phyloP scores from a whole-genome alignment of 257 asterid species.

The Gentiana straminea region DNA sequence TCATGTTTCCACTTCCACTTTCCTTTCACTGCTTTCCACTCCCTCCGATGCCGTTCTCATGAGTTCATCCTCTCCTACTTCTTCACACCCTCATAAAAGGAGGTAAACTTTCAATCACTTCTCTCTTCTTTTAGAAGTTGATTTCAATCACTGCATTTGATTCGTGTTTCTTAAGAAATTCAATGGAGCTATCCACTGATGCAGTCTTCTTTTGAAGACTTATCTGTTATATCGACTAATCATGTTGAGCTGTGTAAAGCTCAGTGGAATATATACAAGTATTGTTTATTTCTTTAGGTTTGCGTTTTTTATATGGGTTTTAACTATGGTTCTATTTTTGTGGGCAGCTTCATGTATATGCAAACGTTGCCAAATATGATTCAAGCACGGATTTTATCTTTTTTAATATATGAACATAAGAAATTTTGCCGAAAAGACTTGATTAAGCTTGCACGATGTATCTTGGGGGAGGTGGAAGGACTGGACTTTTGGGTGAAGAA shows the following conservation, averaged over 20 bases:
- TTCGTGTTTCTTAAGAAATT: too few species aligned
- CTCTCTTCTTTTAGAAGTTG: too few species aligned
- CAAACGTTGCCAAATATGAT: constrained; percentile 47
- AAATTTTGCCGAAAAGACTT: constrained; percentile 33
- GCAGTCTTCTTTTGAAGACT: too few species aligned
- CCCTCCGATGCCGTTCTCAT: constrained; percentile 12
- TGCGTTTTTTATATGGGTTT: background rate
- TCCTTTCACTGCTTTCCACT: constrained; percentile 30
- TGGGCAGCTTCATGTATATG: constrained; percentile 53
- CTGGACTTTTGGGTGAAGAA: constrained; percentile 73
- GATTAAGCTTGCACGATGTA: constrained; percentile 36
- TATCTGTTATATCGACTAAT: too few species aligned
- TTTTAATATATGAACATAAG: constrained; percentile 26
- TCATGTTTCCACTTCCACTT: constrained; percentile 28
- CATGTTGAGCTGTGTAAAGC: too few species aligned
- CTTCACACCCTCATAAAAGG: constrained; percentile 16
- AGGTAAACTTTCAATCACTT: constrained; percentile 11
- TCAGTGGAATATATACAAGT: too few species aligned
- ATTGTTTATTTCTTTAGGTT: background rate
- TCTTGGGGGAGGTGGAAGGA: constrained; percentile 27
- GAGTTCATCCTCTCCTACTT: constrained; percentile 9
- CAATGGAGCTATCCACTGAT: too few species aligned
- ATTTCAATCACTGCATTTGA: too few species aligned
- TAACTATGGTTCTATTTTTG: background rate
- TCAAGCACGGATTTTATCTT: constrained; percentile 54